These are phyloP conservation scores for Clathrospora elynae DNA, from an alignment of 2,329 filamentous ascomycete species.

Conservation along the genomic window DNA sequence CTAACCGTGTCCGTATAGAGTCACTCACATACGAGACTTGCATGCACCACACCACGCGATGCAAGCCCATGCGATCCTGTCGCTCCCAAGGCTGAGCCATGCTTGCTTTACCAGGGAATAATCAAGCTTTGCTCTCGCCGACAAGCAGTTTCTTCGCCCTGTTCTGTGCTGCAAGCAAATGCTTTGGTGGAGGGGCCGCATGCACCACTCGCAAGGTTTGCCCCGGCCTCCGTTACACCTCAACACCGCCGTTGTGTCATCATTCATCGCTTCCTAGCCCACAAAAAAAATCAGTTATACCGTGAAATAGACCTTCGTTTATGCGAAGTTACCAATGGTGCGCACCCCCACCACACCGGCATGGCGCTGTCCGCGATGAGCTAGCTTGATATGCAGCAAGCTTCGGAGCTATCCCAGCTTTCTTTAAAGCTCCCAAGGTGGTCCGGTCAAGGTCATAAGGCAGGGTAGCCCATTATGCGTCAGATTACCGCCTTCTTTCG, in stretches of 20 bases:
- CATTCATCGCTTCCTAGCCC: constrained; percentile 15
- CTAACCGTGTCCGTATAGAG: constrained; percentile 4
- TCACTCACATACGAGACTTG: constrained; percentile 25
- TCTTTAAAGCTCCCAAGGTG: constrained; percentile 27
- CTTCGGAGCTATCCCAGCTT: constrained; percentile 36
- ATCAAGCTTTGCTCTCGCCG: constrained; percentile 28
- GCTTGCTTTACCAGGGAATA: constrained; percentile 22
- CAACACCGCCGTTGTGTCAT: constrained; percentile 30
- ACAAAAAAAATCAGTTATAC: constrained; percentile 16
- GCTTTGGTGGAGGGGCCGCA: constrained; percentile 15
- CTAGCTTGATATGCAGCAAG: constrained; percentile 34
- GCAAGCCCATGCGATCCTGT: constrained; percentile 32
- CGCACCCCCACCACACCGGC: constrained; percentile 24
- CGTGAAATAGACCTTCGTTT: constrained; percentile 8
- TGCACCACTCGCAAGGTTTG: constrained; percentile 16
- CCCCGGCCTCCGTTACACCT: constrained; percentile 27
- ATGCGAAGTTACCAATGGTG: constrained; percentile 23
- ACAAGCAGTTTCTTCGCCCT: constrained; percentile 13
- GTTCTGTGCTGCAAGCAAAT: constrained; percentile 21
- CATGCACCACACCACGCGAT: constrained; percentile 23
- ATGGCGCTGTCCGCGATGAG: constrained; percentile 35
- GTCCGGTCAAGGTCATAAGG: constrained; percentile 36
- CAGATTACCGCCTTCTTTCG: constrained; percentile 17
- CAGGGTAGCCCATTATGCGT: constrained; percentile 21
- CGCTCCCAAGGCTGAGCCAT: constrained; percentile 27